Base-by-base conservation (phyloP, 306 rosid species). In the Ochetophila trinervis region DNA sequence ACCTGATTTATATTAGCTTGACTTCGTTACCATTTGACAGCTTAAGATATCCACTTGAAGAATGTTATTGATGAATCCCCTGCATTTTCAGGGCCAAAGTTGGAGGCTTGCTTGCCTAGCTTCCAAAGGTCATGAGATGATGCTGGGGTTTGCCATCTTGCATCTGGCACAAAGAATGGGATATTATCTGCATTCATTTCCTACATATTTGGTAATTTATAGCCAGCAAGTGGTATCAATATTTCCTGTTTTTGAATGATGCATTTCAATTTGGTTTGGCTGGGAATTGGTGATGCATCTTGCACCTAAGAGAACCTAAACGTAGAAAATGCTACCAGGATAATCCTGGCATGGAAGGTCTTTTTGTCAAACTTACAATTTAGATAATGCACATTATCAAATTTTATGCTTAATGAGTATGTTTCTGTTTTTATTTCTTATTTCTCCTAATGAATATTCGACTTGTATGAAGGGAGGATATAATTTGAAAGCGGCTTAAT, bases 81-180 rank as follows among this genome's bases (percentile, higher is more conserved):
- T 76, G 65, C 73, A 40, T 76, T 80, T 80, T 75, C 76, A 80
- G 85, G 79, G 76, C 79, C 79, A 76, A 77, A 72, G 74, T 77
- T 73, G 77, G 82, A 61, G 79, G 82, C 82, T 72, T 76, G 66
- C 60, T 56, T 63, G 82, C 73, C 85, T 76, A 68, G 79, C 82
- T 76, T 72, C 76, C 71, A 60, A 68, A 63, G 78, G 81, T 64
- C 73, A 47, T 51, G 21, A 63, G 78, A 73, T 80, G 77, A 70
- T 57, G 37, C 63, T 58, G 64, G 54, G 72, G 36, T 60, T 67
- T 62, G 47, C 70, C 37, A 53, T 15, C 55, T 62, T 71, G 51
- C 68, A 37, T 62, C 68, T 58, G n/a, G 65, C 35, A 22, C 58
- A 23, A 58, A 62, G 71, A 66, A 37, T 61, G 45, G 66, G 78